phyloP scores from a whole-genome alignment of 1,284 basidiomycete species.

The Sporisorium sorghi region DNA sequence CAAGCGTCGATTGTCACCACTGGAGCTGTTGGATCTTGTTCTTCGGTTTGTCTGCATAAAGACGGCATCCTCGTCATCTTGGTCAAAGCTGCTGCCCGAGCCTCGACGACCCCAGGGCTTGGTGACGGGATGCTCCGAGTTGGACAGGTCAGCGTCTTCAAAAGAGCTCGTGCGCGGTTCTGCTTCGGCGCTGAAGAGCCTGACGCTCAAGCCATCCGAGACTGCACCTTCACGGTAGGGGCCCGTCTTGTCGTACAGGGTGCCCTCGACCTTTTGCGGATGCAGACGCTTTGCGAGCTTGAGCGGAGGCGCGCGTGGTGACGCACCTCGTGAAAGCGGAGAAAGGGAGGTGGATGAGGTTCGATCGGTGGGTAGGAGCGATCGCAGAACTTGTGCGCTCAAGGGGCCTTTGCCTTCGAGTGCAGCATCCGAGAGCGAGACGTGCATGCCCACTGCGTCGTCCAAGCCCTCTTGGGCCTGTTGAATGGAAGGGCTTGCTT shows the following conservation, averaged over 20 bases:
- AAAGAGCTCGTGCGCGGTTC: constrained; percentile 25
- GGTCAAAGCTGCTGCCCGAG: constrained; percentile 38
- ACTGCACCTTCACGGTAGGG: constrained; percentile 65
- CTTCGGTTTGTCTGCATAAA: constrained; percentile 18
- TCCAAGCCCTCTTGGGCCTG: constrained; percentile 21
- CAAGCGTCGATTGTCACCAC: constrained; percentile 18
- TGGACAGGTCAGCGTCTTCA: constrained; percentile 40
- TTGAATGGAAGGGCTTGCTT: constrained; percentile 10
- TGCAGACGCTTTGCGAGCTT: constrained; percentile 50
- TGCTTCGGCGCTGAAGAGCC: constrained; percentile 55
- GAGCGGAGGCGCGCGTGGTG: constrained; percentile 45
- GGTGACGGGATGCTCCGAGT: constrained; percentile 46
- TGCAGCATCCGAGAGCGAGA: constrained; percentile 36
- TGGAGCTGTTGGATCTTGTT: constrained; percentile 30
- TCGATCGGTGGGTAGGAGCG: constrained; percentile 14
- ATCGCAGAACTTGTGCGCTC: constrained; percentile 34
- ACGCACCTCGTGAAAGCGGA: constrained; percentile 15
- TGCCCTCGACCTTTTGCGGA: constrained; percentile 63
- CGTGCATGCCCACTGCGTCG: constrained; percentile 25
- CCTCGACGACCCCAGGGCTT: constrained; percentile 42
- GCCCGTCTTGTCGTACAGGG: constrained; percentile 64
- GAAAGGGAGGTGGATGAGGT: constrained; percentile 6
- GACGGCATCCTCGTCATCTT: constrained; percentile 31
- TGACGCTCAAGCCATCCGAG: constrained; percentile 65
- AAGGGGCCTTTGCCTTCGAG: constrained; percentile 42